phyloP scores from a whole-genome alignment of 306 rosid genomes.

The Prinsepia uniflora region DNA sequence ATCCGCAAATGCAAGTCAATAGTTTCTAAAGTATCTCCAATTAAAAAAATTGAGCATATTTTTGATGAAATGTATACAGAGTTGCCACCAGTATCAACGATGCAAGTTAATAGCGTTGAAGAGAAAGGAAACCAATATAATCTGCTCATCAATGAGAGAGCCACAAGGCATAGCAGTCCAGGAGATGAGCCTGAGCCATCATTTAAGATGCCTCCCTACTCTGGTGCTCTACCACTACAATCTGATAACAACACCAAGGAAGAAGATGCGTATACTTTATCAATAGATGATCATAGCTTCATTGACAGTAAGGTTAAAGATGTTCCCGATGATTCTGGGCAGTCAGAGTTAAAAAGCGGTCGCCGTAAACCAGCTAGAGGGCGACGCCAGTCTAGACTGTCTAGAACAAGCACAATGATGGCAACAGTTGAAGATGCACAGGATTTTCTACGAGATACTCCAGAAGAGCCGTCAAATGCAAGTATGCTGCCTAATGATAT shows the following conservation, averaged over 20 bases:
- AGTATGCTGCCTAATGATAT: constrained; percentile 31
- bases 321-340: constrained; percentile 65
- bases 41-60: constrained; percentile 40
- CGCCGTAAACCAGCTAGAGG: constrained; percentile 38
- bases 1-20: constrained; percentile 59
- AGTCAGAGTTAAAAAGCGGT: constrained; percentile 50
- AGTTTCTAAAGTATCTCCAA: constrained; percentile 63
- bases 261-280: constrained; percentile 35
- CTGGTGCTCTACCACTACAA: constrained; percentile 29
- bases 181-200: constrained; percentile 36
- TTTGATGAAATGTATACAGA: constrained; percentile 34
- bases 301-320: constrained; percentile 51
- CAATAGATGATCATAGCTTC: constrained; percentile 50
- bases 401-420: constrained; percentile 67
- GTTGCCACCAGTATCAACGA: constrained; percentile 33
- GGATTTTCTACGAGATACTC: constrained; percentile 51
- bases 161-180: constrained; percentile 22
- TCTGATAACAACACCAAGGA: constrained; percentile 32
- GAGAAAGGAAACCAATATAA: constrained; percentile 26
- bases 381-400: constrained; percentile 44
- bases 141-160: constrained; percentile 30
- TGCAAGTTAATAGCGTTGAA: constrained; percentile 24
- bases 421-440: constrained; percentile 75
- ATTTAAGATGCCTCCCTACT: constrained; percentile 28
- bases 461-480: constrained; percentile 36